Evolutionary conservation across 352 stramenopile genomes (phyloP), one percentile per base, ranked within the genome.

Genomic region (Thalassiosira hispida): DNA sequence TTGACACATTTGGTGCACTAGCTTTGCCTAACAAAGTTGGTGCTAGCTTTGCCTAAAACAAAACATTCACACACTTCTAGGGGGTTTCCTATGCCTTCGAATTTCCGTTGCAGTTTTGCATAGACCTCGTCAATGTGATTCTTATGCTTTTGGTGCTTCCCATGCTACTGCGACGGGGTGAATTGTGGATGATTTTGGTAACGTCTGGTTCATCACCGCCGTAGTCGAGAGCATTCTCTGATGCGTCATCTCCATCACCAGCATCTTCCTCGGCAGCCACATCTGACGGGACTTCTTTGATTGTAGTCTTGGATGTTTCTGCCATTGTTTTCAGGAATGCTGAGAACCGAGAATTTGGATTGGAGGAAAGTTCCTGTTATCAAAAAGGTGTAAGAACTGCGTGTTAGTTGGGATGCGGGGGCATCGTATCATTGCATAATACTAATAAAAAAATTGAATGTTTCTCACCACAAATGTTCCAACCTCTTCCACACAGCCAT

Each of bases 401-500:
- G n/a, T n/a, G n/a, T n/a, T n/a, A n/a, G n/a, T n/a, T n/a, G n/a
- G n/a, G n/a, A n/a, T n/a, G n/a, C n/a, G n/a, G n/a, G n/a, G n/a
- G n/a, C n/a, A n/a, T n/a, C n/a, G n/a, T n/a, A n/a, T n/a, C n/a
- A n/a, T n/a, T n/a, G n/a, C n/a, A n/a, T n/a, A n/a, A n/a, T n/a
- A n/a, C n/a, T n/a, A n/a, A n/a, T n/a, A n/a, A n/a, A n/a, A n/a
- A n/a, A n/a, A n/a, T n/a, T n/a, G n/a, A n/a, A n/a, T n/a, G n/a
- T n/a, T n/a, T n/a, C n/a, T n/a, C n/a, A n/a, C n/a, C n/a, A 88
- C 27, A 82, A 95, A 98, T 7, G 90, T 85, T 0, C 94, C 96
- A 49, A 93, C 64, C 38, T 97, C 95, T 0, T 89, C 86, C 77
- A 90, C 91, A 77, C 57, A 85, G 79, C 85, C 97, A 59, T 96